A percentile compares a stretch with the other conserved stretches of the same genome.
These are phyloP conservation scores for Bipolaris cookei DNA, from an alignment of 2,329 filamentous ascomycete species.

Conservation along the genomic window DNA sequence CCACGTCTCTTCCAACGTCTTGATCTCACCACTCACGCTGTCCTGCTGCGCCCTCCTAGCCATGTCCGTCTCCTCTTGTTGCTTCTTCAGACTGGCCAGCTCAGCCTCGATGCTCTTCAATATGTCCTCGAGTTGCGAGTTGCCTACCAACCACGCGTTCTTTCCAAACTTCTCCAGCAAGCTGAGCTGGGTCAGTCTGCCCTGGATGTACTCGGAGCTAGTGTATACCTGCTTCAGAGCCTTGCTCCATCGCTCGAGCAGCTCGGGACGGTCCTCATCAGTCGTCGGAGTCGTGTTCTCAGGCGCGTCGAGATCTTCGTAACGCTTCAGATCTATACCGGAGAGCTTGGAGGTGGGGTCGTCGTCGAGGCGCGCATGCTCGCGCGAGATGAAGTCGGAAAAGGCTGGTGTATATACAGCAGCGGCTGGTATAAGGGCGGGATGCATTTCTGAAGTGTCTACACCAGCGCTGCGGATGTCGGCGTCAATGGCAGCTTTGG, in stretches of 20 bases:
- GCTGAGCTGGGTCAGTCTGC: constrained; percentile 66
- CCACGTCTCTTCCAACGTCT: constrained; percentile 78
- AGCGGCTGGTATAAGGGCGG: constrained; percentile 60
- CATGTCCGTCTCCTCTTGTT: constrained; percentile 76
- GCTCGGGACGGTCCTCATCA: constrained; percentile 47
- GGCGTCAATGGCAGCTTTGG: constrained; percentile 70
- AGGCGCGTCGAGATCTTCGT: constrained; percentile 75
- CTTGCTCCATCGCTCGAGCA: constrained; percentile 57
- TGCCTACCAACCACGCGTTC: constrained; percentile 89
- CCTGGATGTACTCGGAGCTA: constrained; percentile 63
- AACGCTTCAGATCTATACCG: constrained; percentile 77
- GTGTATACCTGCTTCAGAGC: constrained; percentile 64
- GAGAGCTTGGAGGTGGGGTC: constrained; percentile 57
- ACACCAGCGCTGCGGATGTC: constrained; percentile 58
- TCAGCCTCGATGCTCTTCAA: constrained; percentile 75
- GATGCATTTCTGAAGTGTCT: constrained; percentile 60
- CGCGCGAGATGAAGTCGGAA: constrained; percentile 69
- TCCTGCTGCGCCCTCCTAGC: constrained; percentile 73
- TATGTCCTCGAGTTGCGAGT: constrained; percentile 78
- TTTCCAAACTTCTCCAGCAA: constrained; percentile 83
- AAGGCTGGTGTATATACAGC: constrained; percentile 62
- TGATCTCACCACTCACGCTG: constrained; percentile 73
- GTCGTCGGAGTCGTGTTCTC: constrained; percentile 48
- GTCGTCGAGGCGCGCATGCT: constrained; percentile 71
- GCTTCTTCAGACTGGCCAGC: constrained; percentile 68